phyloP scores from a whole-genome alignment of 306 rosid genomes.

The Quercus berberidifolia region DNA sequence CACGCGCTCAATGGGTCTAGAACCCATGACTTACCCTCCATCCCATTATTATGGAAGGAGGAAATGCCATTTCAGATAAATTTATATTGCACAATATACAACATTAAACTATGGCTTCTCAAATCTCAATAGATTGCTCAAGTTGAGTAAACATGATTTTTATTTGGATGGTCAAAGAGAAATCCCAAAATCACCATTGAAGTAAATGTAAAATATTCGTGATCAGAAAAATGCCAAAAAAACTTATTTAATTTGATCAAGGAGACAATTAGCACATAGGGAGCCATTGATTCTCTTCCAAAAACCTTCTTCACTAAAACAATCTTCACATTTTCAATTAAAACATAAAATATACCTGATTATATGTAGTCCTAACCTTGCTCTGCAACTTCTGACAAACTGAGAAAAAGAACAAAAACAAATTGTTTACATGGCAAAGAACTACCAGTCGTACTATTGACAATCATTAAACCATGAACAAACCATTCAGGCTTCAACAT shows the following conservation, averaged over 20 bases:
- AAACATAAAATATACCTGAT: conserved; percentile 18
- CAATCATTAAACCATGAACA: neutral
- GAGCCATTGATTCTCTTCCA: neutral
- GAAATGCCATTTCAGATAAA: no score
- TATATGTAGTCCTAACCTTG: conserved; percentile 33
- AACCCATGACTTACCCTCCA: no score
- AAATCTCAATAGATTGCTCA: neutral
- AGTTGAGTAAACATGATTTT: neutral
- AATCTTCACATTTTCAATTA: neutral
- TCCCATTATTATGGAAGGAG: no score
- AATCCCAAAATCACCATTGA: neutral
- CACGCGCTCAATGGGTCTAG: no score
- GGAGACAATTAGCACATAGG: neutral
- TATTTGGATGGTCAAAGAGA: neutral
- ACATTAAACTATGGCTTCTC: neutral
- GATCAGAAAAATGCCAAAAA: no score
- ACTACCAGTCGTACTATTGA: neutral
- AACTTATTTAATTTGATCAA: neutral
- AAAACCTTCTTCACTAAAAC: neutral
- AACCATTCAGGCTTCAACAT: neutral
- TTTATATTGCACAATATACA: neutral
- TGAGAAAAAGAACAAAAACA: neutral
- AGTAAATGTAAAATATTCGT: neutral
- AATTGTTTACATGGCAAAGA: neutral
- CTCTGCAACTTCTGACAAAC: conserved; percentile 27